Base-by-base conservation (phyloP, 129 eudicot species). In the Pseudognaphalium luteoalbum region DNA sequence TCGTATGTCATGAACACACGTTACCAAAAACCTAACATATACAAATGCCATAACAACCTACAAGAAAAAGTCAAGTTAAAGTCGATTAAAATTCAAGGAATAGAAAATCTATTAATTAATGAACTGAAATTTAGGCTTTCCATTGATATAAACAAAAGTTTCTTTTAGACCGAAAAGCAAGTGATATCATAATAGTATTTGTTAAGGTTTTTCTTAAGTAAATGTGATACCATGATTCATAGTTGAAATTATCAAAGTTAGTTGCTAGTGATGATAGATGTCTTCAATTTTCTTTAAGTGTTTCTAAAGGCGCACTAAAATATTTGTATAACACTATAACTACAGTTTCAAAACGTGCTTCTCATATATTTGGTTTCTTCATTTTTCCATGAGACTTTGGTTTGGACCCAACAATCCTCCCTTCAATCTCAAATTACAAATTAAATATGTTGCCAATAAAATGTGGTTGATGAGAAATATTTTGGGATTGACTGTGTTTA, bases 321-420 rank as follows among this genome's bases (percentile, higher is more conserved):
- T 78, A 78, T 78, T 42, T 22, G 20, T 71, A 32, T 5, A n/a
- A n/a, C n/a, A n/a, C n/a, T n/a, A n/a, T n/a, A n/a, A 30, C 39
- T 5, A 60, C 63, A 41, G 34, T 78, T 78, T 34, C 22, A 70
- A 78, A 78, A 78, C 82, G 82, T 78, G 82, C 71, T 41, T 44
- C 63, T 41, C 17, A 41, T 41, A 59, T 25, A 70, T 25, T 25
- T 59, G 25, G 28, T 25, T 25, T 25, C 28, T 25, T 25, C 1
- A 25, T 25, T 25, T 0, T 25, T 25, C 28, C 28, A 25, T 25
- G 28, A 25, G 28, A 25, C 28, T 25, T 25, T 25, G 28, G 28
- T 25, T 25, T 25, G 28, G 1, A 25, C 28, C 28, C 28, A 25
- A 25, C 28, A 25, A 25, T 25, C 28, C 28, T 25, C 28, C 28